phyloP scores from a whole-genome alignment of 2,329 filamentous ascomycete species.

The Epichloe brachyelytri region DNA sequence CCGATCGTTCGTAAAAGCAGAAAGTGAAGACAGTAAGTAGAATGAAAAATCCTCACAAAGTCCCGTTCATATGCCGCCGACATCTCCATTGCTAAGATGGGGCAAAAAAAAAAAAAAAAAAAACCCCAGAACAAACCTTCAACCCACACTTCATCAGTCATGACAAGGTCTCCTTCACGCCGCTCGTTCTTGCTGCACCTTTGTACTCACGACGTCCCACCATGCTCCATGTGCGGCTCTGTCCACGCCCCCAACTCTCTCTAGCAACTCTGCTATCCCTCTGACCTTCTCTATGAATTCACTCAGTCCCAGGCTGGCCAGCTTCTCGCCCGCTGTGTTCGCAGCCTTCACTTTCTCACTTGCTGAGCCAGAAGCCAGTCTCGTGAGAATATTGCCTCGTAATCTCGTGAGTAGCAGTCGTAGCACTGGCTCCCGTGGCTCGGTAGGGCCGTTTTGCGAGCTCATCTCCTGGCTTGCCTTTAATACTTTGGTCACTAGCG shows the following conservation, averaged over 20 bases:
- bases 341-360: slow-evolving; percentile 59
- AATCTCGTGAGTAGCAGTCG: slow-evolving; percentile 56
- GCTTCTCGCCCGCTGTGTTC: slow-evolving; percentile 54
- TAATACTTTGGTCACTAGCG: slow-evolving; percentile 43
- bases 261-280: slow-evolving; percentile 55
- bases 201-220: slow-evolving; percentile 55
- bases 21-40: too few relatives aligned
- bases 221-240: slow-evolving; percentile 53
- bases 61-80: too few relatives aligned
- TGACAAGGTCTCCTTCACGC: not conserved
- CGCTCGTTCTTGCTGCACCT: slow-evolving; percentile 32
- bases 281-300: slow-evolving; percentile 61
- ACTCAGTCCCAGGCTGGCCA: slow-evolving; percentile 55
- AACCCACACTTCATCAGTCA: not conserved
- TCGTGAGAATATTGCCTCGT: slow-evolving; percentile 50
- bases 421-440: slow-evolving; percentile 43
- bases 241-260: slow-evolving; percentile 53
- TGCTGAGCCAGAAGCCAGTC: slow-evolving; percentile 52
- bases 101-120: too few relatives aligned
- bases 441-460: slow-evolving; percentile 16
- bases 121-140: not conserved
- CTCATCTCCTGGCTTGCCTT: slow-evolving; percentile 35
- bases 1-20: too few relatives aligned
- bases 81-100: too few relatives aligned
- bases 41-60: too few relatives aligned